Base-by-base conservation (phyloP, 129 eudicot species). In the Cynara cardunculus region DNA sequence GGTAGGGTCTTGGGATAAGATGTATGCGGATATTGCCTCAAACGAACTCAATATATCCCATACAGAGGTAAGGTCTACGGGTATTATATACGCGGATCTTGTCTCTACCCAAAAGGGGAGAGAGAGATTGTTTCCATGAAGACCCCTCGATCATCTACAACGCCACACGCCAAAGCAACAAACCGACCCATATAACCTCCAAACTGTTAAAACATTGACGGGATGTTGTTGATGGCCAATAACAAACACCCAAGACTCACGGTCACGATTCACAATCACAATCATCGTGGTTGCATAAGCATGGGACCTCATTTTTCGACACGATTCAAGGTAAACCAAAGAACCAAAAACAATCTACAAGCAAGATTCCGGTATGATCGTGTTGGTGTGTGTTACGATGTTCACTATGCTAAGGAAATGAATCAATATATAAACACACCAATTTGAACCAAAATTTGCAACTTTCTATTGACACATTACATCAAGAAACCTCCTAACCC, bases 391-490 rank as follows among this genome's bases (percentile, higher is more conserved):
- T 74, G 80, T 35, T 80, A 62, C 13, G 32, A 37, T 34, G 81
- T 53, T 18, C 7, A 25, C 27, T 70, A 82, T 9, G 81, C 32
- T 31, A 56, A 70, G 70, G 70, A 66, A 80, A 80, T 39, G 59
- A 49, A 79, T 16, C 46, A 75, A 12, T 67, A 56, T 77, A 82
- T 75, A 34, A 31, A 2, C 35, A 53, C 74, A 75, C 6, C 7
- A 71, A 88, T 16, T 46, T 76, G 77, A 70, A 87, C 67, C 88
- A 77, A 84, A 79, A 71, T 34, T 83, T 75, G 78, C 84, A 41
- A 79, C 75, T 80, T 80, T 77, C 75, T 70, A 84, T 81, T 78
- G 76, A 87, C 82, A 78, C 74, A 65, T 74, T 81, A 77, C 86
- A 76, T 72, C 80, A 84, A 77, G 85, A 77, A 71, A 85, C 75